phyloP scores from a whole-genome alignment of 2,329 filamentous ascomycete genomes.

The Arthrocladium fulminans region DNA sequence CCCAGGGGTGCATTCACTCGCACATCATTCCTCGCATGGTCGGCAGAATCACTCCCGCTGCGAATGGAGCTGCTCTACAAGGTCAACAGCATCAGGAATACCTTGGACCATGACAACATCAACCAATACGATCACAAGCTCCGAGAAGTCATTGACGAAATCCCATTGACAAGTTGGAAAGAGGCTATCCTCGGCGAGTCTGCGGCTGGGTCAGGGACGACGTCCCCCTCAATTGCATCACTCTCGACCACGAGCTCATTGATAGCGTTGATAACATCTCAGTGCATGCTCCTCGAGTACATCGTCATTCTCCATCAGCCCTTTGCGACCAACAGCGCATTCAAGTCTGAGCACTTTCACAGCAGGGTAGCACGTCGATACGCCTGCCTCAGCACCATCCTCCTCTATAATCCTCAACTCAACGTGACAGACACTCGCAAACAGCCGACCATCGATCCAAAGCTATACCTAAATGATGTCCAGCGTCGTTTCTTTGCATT shows the following conservation, averaged over 20 bases:
- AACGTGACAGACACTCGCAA: constrained; percentile 14
- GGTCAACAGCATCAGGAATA: constrained; percentile 24
- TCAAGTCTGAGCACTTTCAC: constrained; percentile 22
- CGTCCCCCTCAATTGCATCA: neutral
- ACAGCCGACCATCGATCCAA: constrained; percentile 6
- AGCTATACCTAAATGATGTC: neutral
- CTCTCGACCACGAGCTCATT: neutral
- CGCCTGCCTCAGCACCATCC: constrained; percentile 16
- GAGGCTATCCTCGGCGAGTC: neutral
- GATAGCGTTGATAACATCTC: constrained; percentile 14
- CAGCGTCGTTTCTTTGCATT: constrained; percentile 1
- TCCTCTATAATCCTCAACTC: constrained; percentile 16
- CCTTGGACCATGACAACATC: constrained; percentile 23
- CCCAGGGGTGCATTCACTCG: constrained; percentile 21
- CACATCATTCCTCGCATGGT: constrained; percentile 25
- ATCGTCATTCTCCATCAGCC: constrained; percentile 26
- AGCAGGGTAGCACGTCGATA: constrained; percentile 23
- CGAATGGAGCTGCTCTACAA: constrained; percentile 24
- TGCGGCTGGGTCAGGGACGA: neutral
- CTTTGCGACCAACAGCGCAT: constrained; percentile 21
- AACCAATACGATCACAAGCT: constrained; percentile 24
- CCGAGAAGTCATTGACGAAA: constrained; percentile 20
- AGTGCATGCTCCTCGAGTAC: constrained; percentile 26
- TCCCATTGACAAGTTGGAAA: constrained; percentile 20
- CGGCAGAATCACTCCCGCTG: constrained; percentile 22